Evolutionary conservation across 176 grass and related monocot genomes (phyloP), one percentile per base, ranked within the genome.

Genomic region (Oryza australiensis): DNA sequence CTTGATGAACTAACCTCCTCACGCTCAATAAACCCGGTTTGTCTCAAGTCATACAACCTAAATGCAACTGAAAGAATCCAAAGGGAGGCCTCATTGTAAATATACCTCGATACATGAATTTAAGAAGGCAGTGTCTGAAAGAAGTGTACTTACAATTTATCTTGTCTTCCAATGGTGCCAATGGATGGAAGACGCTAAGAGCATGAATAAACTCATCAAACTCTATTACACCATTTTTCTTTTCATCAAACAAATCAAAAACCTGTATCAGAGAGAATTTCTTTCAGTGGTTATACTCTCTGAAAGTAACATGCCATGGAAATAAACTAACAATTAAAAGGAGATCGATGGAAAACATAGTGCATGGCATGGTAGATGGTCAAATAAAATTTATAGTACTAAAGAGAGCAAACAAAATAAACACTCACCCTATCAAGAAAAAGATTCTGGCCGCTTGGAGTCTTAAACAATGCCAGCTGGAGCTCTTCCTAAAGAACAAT

Each of bases 191-290:
- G 64, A 97, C 83, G 75, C 87, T 85, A 1, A 97, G 92, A 29
- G 86, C 77, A 89, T 92, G 94, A 72, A 97, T 87, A 74, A 97
- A 97, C 57, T 97, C 94, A 26, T 97, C 89, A 83, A 97, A 97
- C 9, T 87, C 92, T 42, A 97, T 92, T 9, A 92, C 94, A 26
- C 94, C 94, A 86, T 92, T 89, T 90, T 84, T 97, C 77, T 92
- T 97, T 59, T 97, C 94, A 75, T 97, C 90, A 72, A 94, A 97
- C 71, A 97, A 82, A 94, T 92, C 3, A 80, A 97, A 97, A 55
- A 97, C 81, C 91, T 93, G 26, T 16, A 79, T 37, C 22, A 20
- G 12, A 75, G 13, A 43, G 1, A 70, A 77, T 60, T 20, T 64
- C 41, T 75, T 8, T 26, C 62, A 12, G 28, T 29, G 26, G 30